Conservation (phyloP, 257 asterid genomes). For the Rauvolfia tetraphylla region DNA sequence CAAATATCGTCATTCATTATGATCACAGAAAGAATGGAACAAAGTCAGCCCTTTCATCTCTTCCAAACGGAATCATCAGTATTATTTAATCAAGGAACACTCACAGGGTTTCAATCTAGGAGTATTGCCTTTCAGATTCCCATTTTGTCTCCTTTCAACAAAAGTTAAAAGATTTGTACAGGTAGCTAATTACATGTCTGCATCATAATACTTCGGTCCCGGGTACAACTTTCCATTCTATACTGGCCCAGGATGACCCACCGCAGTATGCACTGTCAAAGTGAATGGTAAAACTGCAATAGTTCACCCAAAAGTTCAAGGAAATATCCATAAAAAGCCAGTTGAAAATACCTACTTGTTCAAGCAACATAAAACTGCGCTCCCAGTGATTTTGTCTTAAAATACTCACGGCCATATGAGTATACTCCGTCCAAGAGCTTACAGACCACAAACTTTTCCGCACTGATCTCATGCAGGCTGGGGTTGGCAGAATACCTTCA, state of each 20-base stretch:
- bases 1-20: slow-evolving; percentile 13
- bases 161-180: slow-evolving; percentile 7
- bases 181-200: slow-evolving; percentile 3
- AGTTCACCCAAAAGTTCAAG: not conserved
- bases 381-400: not conserved
- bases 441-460: not conserved
- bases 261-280: not conserved
- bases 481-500: not conserved
- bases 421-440: not conserved
- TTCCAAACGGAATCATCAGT: slow-evolving; percentile 9
- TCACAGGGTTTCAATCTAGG: slow-evolving; percentile 6
- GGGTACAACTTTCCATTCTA: slow-evolving; percentile 4
- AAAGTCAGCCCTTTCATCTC: slow-evolving; percentile 19
- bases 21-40: slow-evolving; percentile 14
- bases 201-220: slow-evolving; percentile 8
- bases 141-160: slow-evolving; percentile 17
- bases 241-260: slow-evolving; percentile 13
- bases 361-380: not conserved
- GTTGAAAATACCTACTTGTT: not conserved
- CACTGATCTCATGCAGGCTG: not conserved
- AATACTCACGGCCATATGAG: not conserved
- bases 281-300: slow-evolving; percentile 4
- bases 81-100: slow-evolving; percentile 6
- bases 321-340: slow-evolving; percentile 4
- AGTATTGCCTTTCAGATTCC: slow-evolving; percentile 15